Percentiles rank a stretch among this genome's conserved stretches.
phyloP scores from a whole-genome alignment of 1,284 basidiomycete species.

The Singerocomus inundabilis region DNA sequence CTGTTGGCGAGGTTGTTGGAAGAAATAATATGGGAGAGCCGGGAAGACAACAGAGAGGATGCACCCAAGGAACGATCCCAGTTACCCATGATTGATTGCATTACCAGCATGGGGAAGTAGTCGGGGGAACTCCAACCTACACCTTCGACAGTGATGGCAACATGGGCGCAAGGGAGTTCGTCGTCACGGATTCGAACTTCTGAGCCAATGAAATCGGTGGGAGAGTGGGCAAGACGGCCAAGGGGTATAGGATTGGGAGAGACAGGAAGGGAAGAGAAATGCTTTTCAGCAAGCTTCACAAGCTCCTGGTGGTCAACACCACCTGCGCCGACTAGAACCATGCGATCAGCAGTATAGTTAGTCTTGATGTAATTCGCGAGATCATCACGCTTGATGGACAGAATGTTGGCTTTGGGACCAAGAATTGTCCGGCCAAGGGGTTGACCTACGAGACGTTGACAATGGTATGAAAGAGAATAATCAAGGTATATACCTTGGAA shows the following conservation, averaged over 20 bases:
- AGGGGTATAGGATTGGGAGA: slow-evolving; percentile 89
- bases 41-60: slow-evolving; percentile 86
- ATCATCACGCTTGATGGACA: slow-evolving; percentile 93
- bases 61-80: slow-evolving; percentile 98
- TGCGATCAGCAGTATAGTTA: slow-evolving; percentile 98
- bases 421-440: slow-evolving; percentile 97
- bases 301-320: slow-evolving; percentile 92
- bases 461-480: slow-evolving; percentile 7
- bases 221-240: slow-evolving; percentile 73
- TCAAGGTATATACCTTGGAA: slow-evolving; percentile 73
- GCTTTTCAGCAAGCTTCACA: slow-evolving; percentile 92
- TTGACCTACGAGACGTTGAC: slow-evolving; percentile 58
- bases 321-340: slow-evolving; percentile 97
- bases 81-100: slow-evolving; percentile 98
- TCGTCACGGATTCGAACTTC: slow-evolving; percentile 97
- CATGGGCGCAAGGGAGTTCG: slow-evolving; percentile 83
- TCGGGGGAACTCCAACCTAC: slow-evolving; percentile 98
- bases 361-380: slow-evolving; percentile 92
- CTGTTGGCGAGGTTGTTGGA: slow-evolving; percentile 97
- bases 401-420: slow-evolving; percentile 94
- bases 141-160: slow-evolving; percentile 97
- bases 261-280: slow-evolving; percentile 88
- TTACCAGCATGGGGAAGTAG: slow-evolving; percentile 99
- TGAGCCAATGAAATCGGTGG: slow-evolving; percentile 87
- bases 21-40: slow-evolving; percentile 90